phyloP scores from a whole-genome alignment of 2,329 filamentous ascomycete genomes.

The Diaporthe australafricana region DNA sequence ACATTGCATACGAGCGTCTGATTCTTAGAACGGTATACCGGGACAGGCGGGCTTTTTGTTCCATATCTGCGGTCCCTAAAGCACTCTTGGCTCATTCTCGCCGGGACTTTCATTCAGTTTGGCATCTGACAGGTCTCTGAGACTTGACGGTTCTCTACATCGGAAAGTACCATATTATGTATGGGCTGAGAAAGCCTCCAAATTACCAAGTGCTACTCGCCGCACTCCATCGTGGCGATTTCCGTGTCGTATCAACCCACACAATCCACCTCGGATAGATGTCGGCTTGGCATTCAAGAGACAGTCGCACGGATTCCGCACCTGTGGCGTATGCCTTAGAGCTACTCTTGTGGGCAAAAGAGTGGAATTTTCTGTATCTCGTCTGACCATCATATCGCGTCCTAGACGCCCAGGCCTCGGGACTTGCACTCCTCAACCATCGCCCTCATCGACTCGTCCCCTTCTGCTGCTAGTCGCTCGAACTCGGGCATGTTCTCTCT shows the following conservation, averaged over 20 bases:
- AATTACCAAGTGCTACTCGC: too few species aligned
- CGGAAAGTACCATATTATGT: too few species aligned
- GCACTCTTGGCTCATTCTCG: too few species aligned
- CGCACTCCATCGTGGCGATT: too few species aligned
- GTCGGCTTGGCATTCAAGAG: background rate
- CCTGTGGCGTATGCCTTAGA: background rate
- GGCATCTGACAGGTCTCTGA: too few species aligned
- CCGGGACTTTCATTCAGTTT: too few species aligned
- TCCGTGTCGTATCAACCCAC: too few species aligned
- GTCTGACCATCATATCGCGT: background rate
- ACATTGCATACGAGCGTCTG: background rate
- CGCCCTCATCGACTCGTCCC: conserved; percentile 5
- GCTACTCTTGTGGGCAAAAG: too few species aligned
- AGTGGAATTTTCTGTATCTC: background rate
- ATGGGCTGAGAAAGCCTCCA: background rate
- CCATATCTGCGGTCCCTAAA: too few species aligned
- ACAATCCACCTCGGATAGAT: background rate
- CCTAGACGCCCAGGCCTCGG: conserved; percentile 2
- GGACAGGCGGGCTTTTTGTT: too few species aligned
- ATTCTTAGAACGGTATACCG: background rate
- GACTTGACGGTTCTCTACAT: too few species aligned
- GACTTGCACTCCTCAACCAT: conserved; percentile 1
- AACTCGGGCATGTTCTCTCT: conserved; percentile 14
- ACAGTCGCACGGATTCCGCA: background rate
- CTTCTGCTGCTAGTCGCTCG: conserved; percentile 2